Evolutionary conservation across 2,329 filamentous ascomycete genomes (phyloP), one percentile per base, ranked within the genome.

Genomic region (Blastomyces parvus): DNA sequence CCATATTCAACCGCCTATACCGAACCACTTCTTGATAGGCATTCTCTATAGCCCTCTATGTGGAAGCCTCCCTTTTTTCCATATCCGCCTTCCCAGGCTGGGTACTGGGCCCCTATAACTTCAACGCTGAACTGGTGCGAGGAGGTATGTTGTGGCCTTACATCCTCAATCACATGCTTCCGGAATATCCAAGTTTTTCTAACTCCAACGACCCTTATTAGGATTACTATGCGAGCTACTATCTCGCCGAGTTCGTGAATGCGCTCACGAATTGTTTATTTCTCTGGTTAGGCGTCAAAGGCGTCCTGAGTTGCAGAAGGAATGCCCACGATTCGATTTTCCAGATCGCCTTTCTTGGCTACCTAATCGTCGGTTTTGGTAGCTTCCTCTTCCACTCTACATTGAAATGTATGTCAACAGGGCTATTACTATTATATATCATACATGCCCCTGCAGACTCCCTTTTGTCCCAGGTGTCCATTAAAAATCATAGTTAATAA

Each of bases 231-330:
- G 85, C 87, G 46, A 91, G 88, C 3, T 80, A 83, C 53, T 92
- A 91, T 72, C 83, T 86, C 56, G 89, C 89, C 44, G 89, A 92
- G 72, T 85, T 92, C 56, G 84, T 91, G 72, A 93, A 89, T 76
- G 89, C 90, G 3, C 70, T 92, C 40, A 96, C 91, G 42, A 96
- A 96, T 74, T 74, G 89, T 2, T 78, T 94, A 30, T 96, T 96
- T 75, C 81, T 96, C 69, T 89, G 83, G 74, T 83, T 96, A 25
- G 90, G 90, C 8, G 77, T 85, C 67, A 88, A 87, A 71, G 92
- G 92, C 30, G 84, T 94, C 66, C 78, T 80, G 62, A 91, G 86
- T 74, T 95, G 90, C 74, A 72, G 88, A 48, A 82, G 81, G 66
- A 82, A 95, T 75, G 81, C 82, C 19, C 90, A 96, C 75, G 88